phyloP scores from a whole-genome alignment of 2,329 filamentous ascomycete genomes.

The Macroventuria anomochaeta region DNA sequence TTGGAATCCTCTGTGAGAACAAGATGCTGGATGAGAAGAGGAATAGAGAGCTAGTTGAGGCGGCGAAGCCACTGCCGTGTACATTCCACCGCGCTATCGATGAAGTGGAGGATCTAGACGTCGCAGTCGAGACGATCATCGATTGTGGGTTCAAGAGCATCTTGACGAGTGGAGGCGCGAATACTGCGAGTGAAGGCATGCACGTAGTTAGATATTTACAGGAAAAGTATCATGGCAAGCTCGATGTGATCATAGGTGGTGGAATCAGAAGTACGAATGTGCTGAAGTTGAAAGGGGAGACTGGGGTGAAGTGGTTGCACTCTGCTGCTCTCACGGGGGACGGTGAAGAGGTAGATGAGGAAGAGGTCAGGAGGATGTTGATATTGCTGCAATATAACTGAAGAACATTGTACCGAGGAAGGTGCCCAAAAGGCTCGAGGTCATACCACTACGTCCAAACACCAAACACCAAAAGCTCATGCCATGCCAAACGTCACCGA shows the following conservation, averaged over 20 bases:
- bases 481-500: neutral
- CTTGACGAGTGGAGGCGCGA: slow-evolving; percentile 57
- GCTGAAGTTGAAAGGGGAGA: slow-evolving; percentile 36
- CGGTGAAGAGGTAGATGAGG: slow-evolving; percentile 42
- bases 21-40: slow-evolving; percentile 50
- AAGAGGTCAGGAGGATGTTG: slow-evolving; percentile 34
- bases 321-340: slow-evolving; percentile 51
- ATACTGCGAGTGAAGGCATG: slow-evolving; percentile 46
- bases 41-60: slow-evolving; percentile 52
- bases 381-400: slow-evolving; percentile 3
- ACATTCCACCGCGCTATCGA: slow-evolving; percentile 65
- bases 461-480: neutral
- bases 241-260: slow-evolving; percentile 59
- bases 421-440: no score
- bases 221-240: slow-evolving; percentile 33
- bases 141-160: slow-evolving; percentile 55
- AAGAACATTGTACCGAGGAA: no score
- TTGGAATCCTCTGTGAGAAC: slow-evolving; percentile 54
- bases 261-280: slow-evolving; percentile 58
- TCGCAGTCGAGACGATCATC: slow-evolving; percentile 49
- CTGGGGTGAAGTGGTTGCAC: slow-evolving; percentile 50
- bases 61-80: slow-evolving; percentile 54
- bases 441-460: neutral
- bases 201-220: slow-evolving; percentile 44
- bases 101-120: slow-evolving; percentile 38